Percentiles rank a stretch among this genome's conserved stretches.
These are phyloP conservation scores for Metschnikowia lochheadii DNA, from an alignment of 805 yeast species.

Conservation along the genomic window DNA sequence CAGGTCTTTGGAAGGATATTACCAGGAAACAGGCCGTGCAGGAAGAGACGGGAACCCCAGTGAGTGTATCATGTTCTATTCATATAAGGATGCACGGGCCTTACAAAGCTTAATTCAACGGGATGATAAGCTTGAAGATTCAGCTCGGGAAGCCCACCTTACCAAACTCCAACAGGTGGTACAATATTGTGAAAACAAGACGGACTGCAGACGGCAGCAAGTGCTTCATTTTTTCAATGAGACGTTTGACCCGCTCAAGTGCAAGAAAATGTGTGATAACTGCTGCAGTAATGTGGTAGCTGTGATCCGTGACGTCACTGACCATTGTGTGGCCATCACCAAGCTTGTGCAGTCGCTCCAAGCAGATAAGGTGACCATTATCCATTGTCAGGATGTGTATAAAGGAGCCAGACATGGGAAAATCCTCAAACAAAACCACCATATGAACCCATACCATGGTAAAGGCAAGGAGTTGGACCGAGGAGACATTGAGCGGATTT, in stretches of 20 bases:
- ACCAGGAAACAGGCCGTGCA: slow-evolving; percentile 98
- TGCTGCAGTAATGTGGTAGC: slow-evolving; percentile 46
- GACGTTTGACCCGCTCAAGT: slow-evolving; percentile 55
- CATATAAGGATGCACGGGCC: slow-evolving; percentile 72
- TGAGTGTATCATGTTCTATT: slow-evolving; percentile 78
- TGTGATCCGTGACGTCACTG: slow-evolving; percentile 65
- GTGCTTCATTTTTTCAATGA: slow-evolving; percentile 91
- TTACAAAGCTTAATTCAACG: slow-evolving; percentile 73
- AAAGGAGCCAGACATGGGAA: slow-evolving; percentile 67
- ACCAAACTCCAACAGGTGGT: slow-evolving; percentile 77
- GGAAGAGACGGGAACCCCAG: slow-evolving; percentile 90
- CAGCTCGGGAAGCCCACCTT: slow-evolving; percentile 70
- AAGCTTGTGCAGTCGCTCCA: slow-evolving; percentile 55
- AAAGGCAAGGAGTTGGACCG: slow-evolving; percentile 60
- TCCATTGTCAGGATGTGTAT: slow-evolving; percentile 79
- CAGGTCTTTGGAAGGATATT: slow-evolving; percentile 89
- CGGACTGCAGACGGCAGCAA: slow-evolving; percentile 87
- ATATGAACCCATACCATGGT: slow-evolving; percentile 61
- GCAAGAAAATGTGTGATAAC: slow-evolving; percentile 80
- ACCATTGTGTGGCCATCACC: slow-evolving; percentile 54
- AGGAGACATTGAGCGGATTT: slow-evolving; percentile 73
- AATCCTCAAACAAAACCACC: slow-evolving; percentile 60
- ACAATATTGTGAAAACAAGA: slow-evolving; percentile 84
- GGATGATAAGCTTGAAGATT: slow-evolving; percentile 62
- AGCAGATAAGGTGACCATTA: slow-evolving; percentile 61